Evolutionary conservation across 371 early-diverging fungal genomes (phyloP), one percentile per base, ranked within the genome.

Genomic region (Mortierella sp.): DNA sequence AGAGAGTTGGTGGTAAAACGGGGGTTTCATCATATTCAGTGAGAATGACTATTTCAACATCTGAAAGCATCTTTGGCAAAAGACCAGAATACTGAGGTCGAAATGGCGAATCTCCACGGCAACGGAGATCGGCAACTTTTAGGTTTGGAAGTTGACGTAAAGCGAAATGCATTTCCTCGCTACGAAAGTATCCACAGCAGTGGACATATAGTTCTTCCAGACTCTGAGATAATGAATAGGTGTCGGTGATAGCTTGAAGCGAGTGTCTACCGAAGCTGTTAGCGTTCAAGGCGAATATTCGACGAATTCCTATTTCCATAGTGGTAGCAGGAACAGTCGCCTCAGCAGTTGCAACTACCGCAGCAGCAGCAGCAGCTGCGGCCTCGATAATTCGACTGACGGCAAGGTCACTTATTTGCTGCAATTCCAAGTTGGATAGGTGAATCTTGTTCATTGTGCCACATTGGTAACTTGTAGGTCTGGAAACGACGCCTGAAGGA

Each of bases 121-220:
- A 62, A 12, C 62, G 62, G 24, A 62, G n/a, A 62, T 62, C 62
- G 24, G 22, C 62, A n/a, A 39, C 3, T 40, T 62, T 43, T 3
- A 62, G 62, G 43, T 62, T 62, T 39, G 62, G 62, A 8, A 62
- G 39, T n/a, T 24, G 20, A 11, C 6, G 2, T 22, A 62, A 22
- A 2, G n/a, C 5, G 22, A 62, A 40, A 22, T 62, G 62, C n/a
- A 62, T 62, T 43, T 62, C 62, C 43, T 62, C 62, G 28, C 40
- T 62, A 5, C 40, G 62, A n/a, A 62, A 62, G 40, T 39, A 40
- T 5, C 39, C 62, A 22, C 62, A 62, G 20, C 62, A 8, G n/a
- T 37, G 43, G 9, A 62, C n/a, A 43, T 39, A 40, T 12, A 62
- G 28, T 40, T 20, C 39, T 10, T 14, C 14, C 22, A 62, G 22